Evolutionary conservation across 345 rosid species (phyloP), one percentile per base, ranked within the genome.

Genomic region (Firmiana major): DNA sequence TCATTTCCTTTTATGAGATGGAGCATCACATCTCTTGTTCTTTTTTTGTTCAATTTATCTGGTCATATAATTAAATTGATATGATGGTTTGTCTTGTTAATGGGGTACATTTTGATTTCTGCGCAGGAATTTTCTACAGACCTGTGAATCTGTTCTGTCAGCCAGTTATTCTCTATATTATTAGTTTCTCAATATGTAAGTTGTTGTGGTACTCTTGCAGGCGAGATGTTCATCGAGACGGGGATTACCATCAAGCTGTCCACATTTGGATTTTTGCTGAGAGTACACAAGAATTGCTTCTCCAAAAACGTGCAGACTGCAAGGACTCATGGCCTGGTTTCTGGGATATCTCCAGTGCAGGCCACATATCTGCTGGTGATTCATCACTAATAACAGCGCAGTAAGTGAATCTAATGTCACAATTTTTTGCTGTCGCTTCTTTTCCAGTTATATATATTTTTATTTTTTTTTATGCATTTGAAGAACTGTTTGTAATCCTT

Each of bases 271-370:
- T 95, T 78, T 93, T 77, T 76, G 90, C 94, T 15, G 99, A 93
- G 89, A 91, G 86, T 24, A 93, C 96, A 0, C 91, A 87, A 71
- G 84, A 95, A 42, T 77, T 93, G 65, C 97, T 95, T 81, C 92
- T 93, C 58, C 99, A 93, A 78, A 86, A 77, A 68, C 93, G 97
- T 1, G 81, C 96, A 65, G 96, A 95, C 55, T 78, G 87, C 78
- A 95, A 93, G 90, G 98, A 93, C 75, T 95, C 98, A 0, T 93
- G 92, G 93, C 88, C 99, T 13, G 96, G 97, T 21, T 81, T 66
- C 19, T 95, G 98, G 99, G 98, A 95, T 80, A 88, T 91, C 77
- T 94, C 99, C 31, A 90, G 99, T 80, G 98, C 98, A 76, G 98
- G 99, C n/a, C 97, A 95, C 83, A 88, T 95, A 2, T 87, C 96